A percentile compares a stretch with the other conserved stretches of the same genome.
Evolutionary conservation across 139 green algal species (phyloP).

Genomic region (Limnomonas spitsbergensis): DNA sequence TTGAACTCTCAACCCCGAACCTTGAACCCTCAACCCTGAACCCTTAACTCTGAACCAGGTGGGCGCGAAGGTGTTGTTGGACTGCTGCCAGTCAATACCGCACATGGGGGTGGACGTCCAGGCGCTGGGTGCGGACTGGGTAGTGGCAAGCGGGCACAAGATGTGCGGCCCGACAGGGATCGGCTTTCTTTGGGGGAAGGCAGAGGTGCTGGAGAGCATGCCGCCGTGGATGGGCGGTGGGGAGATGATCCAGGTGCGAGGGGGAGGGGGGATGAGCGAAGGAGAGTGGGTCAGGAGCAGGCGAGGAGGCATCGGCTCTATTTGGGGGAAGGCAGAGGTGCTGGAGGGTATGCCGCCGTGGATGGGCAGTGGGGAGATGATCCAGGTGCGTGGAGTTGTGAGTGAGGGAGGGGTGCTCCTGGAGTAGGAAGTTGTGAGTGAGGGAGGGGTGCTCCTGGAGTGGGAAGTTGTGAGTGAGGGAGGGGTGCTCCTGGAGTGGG

Average conservation of each 20-base stretch:
- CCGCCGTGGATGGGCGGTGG: slow-evolving; percentile 93
- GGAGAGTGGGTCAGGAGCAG: not conserved
- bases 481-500: too few species aligned
- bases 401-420: too few species aligned
- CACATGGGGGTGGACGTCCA: slow-evolving; percentile 92
- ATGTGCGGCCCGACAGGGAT: slow-evolving; percentile 95
- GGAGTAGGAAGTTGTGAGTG: too few species aligned
- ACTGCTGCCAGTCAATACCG: slow-evolving; percentile 95
- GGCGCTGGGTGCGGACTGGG: slow-evolving; percentile 86
- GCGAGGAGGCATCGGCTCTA: slow-evolving; percentile 95
- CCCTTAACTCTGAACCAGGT: too few species aligned
- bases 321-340: slow-evolving; percentile 87
- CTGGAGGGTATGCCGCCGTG: slow-evolving; percentile 91
- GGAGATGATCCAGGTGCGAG: slow-evolving; percentile 91
- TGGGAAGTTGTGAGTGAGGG: too few species aligned
- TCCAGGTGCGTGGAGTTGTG: slow-evolving; percentile 57
- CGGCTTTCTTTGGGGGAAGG: slow-evolving; percentile 94
- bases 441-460: too few species aligned
- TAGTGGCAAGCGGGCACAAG: slow-evolving; percentile 94
- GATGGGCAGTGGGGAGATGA: slow-evolving; percentile 98
- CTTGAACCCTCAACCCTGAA: too few species aligned
- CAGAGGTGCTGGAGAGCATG: slow-evolving; percentile 86
- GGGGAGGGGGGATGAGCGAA: not conserved
- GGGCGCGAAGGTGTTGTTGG: slow-evolving; percentile 80
- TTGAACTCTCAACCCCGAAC: too few species aligned